Evolutionary conservation across 345 rosid genomes (phyloP).

Genomic region (Populus euphratica): DNA sequence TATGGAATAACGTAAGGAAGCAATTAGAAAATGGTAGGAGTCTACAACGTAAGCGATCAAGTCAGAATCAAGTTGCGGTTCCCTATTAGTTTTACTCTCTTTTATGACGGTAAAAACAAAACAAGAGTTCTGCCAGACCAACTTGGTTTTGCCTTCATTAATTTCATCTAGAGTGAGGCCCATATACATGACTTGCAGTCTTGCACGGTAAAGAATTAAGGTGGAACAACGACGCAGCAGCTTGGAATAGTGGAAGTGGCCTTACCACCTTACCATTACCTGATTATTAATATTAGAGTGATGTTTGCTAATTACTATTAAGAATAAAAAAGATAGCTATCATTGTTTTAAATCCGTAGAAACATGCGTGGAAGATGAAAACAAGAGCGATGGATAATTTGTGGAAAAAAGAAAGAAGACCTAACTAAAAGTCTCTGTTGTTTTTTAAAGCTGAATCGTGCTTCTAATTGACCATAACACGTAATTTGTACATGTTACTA

Average conservation of each 20-base stretch:
- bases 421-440: background rate
- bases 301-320: background rate
- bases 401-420: no score
- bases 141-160: background rate
- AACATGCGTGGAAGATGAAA: background rate
- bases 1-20: no score
- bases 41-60: no score
- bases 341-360: background rate
- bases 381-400: background rate
- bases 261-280: background rate
- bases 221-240: background rate
- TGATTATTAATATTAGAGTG: background rate
- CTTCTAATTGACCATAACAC: background rate
- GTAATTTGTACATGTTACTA: background rate
- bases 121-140: no score
- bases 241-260: background rate
- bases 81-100: no score
- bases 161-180: background rate
- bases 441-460: background rate
- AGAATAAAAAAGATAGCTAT: background rate
- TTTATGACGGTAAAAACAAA: no score
- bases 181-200: no score
- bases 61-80: no score
- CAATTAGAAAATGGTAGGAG: no score
- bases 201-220: background rate